Percentiles rank a stretch among this genome's conserved stretches.
Conservation (phyloP, 2,329 filamentous ascomycete species). For the Pestalotiopsis sp. region DNA sequence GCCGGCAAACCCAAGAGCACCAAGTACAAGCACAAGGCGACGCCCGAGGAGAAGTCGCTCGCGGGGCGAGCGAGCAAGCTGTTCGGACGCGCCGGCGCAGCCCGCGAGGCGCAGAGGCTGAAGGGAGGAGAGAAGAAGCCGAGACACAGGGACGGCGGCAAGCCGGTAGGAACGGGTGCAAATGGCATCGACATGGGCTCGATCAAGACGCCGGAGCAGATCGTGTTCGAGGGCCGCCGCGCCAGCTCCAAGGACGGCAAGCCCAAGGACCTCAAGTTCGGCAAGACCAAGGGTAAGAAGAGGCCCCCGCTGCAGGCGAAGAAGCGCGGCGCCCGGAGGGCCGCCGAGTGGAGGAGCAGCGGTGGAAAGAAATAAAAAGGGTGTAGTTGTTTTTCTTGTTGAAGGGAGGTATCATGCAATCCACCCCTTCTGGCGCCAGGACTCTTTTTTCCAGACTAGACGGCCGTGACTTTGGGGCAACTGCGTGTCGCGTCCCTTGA, state of each 20-base stretch:
- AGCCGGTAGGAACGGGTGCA: neutral
- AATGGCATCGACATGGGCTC: constrained; percentile 23
- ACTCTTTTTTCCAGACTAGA: neutral
- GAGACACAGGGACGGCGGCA: constrained; percentile 21
- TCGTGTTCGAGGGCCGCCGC: constrained; percentile 82
- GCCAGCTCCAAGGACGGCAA: constrained; percentile 69
- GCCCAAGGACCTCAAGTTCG: constrained; percentile 62
- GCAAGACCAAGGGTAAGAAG: constrained; percentile 50
- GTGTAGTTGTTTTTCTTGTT: neutral
- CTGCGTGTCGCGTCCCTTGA: no score
- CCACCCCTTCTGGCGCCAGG: neutral
- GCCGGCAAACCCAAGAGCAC: constrained; percentile 41
- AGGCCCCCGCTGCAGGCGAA: constrained; percentile 22
- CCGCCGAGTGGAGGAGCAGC: constrained; percentile 36
- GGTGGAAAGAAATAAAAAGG: constrained; percentile 14
- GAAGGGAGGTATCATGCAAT: neutral
- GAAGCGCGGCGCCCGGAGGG: constrained; percentile 32
- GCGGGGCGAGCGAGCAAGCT: constrained; percentile 76
- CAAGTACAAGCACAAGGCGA: constrained; percentile 71
- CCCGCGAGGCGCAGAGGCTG: constrained; percentile 42
- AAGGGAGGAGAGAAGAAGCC: constrained; percentile 29
- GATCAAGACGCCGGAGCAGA: constrained; percentile 66
- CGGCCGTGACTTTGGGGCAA: no score
- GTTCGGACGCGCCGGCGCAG: constrained; percentile 69
- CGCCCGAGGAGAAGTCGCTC: constrained; percentile 69